Conservation (phyloP, 495 filamentous ascomycete genomes). For the Penicilliopsis zonata region DNA sequence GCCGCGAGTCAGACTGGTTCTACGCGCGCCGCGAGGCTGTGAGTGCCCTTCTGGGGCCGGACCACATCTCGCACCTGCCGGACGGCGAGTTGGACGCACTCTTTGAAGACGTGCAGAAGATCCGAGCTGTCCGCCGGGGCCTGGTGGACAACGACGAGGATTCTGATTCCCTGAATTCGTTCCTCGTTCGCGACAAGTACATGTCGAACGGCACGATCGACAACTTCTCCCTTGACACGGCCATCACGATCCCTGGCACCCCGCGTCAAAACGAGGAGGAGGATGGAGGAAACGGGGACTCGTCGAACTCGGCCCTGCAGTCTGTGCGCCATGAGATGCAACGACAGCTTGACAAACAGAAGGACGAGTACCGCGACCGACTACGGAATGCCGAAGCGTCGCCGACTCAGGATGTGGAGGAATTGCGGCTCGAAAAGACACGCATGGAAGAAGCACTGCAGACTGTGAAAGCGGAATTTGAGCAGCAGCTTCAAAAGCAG, state of each 20-base stretch:
- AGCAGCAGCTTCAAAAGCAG: slow-evolving; percentile 63
- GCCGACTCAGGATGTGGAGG: slow-evolving; percentile 66
- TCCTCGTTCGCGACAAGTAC: slow-evolving; percentile 87
- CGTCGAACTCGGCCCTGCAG: slow-evolving; percentile 59
- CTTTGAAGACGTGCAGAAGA: slow-evolving; percentile 88
- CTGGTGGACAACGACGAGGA: slow-evolving; percentile 70
- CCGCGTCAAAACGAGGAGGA: slow-evolving; percentile 61
- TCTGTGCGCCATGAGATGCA: slow-evolving; percentile 82
- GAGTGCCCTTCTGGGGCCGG: slow-evolving; percentile 76
- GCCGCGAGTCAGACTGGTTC: slow-evolving; percentile 90
- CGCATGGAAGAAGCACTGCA: slow-evolving; percentile 77
- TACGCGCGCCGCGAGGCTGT: slow-evolving; percentile 89
- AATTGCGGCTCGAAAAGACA: slow-evolving; percentile 71
- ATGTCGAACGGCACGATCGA: slow-evolving; percentile 91
- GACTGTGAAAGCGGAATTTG: slow-evolving; percentile 74
- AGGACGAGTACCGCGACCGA: slow-evolving; percentile 66
- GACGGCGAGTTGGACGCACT: slow-evolving; percentile 93
- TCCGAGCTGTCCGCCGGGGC: slow-evolving; percentile 68
- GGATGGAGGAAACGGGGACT: slow-evolving; percentile 46
- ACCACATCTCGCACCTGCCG: slow-evolving; percentile 76
- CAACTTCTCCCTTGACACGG: slow-evolving; percentile 92
- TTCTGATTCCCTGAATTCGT: slow-evolving; percentile 77
- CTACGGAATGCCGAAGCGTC: slow-evolving; percentile 64
- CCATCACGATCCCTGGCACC: slow-evolving; percentile 85
- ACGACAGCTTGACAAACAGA: slow-evolving; percentile 73